A percentile compares a stretch with the other conserved stretches of the same genome.
Evolutionary conservation across 176 grass and related monocot species (phyloP).

Genomic region (Guadua angustifolia): DNA sequence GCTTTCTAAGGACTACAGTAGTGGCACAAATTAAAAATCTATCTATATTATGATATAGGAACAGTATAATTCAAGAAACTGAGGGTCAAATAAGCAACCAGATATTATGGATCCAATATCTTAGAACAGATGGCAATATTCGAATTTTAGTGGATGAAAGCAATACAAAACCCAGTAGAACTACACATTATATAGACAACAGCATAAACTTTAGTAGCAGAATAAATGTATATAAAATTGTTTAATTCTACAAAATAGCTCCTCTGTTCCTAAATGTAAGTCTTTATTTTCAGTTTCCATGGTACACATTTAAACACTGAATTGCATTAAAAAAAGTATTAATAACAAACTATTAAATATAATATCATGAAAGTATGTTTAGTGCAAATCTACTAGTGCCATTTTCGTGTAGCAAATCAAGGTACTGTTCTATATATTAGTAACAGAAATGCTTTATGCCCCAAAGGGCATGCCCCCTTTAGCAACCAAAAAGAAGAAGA

Average conservation of each 20-base stretch:
- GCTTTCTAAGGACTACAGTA: neutral
- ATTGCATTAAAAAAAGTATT: neutral
- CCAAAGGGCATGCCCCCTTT: neutral
- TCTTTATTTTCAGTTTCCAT: neutral
- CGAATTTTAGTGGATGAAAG: slow-evolving; percentile 8
- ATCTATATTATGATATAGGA: slow-evolving; percentile 14
- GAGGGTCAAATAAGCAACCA: slow-evolving; percentile 21
- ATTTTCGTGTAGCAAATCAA: neutral
- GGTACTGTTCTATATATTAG: neutral
- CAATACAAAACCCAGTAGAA: slow-evolving; percentile 13
- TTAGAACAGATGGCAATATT: slow-evolving; percentile 8
- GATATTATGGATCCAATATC: slow-evolving; percentile 4
- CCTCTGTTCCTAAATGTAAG: slow-evolving; percentile 21
- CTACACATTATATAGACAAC: neutral
- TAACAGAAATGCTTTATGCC: neutral
- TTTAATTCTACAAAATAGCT: neutral
- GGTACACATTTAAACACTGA: neutral
- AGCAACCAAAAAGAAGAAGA: neutral
- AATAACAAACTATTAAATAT: neutral
- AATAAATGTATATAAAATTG: neutral
- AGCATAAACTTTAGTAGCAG: neutral
- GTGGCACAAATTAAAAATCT: neutral
- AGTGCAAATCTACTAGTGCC: neutral
- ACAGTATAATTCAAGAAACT: slow-evolving; percentile 1
- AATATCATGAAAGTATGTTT: slow-evolving; percentile 2